phyloP scores from a whole-genome alignment of 352 stramenopile genomes.

The Phytophthora agathidicida region DNA sequence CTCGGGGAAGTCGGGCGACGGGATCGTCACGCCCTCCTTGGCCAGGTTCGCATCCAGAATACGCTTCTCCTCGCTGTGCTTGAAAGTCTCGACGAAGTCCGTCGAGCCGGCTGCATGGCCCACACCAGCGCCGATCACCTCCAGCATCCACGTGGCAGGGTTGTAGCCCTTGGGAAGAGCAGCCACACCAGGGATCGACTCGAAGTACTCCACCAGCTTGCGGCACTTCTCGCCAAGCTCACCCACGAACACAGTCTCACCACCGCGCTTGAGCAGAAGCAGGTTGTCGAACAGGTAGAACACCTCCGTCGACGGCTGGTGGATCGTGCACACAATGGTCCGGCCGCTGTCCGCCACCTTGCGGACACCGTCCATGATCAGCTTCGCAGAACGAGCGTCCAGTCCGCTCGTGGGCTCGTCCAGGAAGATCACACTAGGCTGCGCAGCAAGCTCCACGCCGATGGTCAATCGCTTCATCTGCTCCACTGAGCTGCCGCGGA shows the following conservation, averaged over 20 bases:
- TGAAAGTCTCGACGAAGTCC: slow-evolving; percentile 45
- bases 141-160: slow-evolving; percentile 69
- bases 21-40: slow-evolving; percentile 40
- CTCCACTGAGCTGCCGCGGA: slow-evolving; percentile 33
- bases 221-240: slow-evolving; percentile 42
- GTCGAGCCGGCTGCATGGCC: slow-evolving; percentile 10
- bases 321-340: slow-evolving; percentile 90
- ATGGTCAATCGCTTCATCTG: slow-evolving; percentile 65
- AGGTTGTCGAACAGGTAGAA: slow-evolving; percentile 88
- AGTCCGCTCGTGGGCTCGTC: slow-evolving; percentile 77
- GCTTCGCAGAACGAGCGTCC: slow-evolving; percentile 69
- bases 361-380: slow-evolving; percentile 80
- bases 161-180: slow-evolving; percentile 41
- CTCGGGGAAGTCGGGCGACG: slow-evolving; percentile 32
- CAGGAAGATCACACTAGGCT: slow-evolving; percentile 77
- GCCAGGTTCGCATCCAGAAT: slow-evolving; percentile 30
- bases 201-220: slow-evolving; percentile 40
- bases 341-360: slow-evolving; percentile 70
- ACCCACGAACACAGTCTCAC: slow-evolving; percentile 57
- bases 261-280: slow-evolving; percentile 40
- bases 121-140: slow-evolving; percentile 49
- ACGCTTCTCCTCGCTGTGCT: slow-evolving; percentile 31
- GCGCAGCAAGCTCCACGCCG: slow-evolving; percentile 70
- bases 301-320: slow-evolving; percentile 87
- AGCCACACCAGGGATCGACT: slow-evolving; percentile 26